Conservation (phyloP, 805 yeast genomes). For the Wickerhamiella allomyrinae region DNA sequence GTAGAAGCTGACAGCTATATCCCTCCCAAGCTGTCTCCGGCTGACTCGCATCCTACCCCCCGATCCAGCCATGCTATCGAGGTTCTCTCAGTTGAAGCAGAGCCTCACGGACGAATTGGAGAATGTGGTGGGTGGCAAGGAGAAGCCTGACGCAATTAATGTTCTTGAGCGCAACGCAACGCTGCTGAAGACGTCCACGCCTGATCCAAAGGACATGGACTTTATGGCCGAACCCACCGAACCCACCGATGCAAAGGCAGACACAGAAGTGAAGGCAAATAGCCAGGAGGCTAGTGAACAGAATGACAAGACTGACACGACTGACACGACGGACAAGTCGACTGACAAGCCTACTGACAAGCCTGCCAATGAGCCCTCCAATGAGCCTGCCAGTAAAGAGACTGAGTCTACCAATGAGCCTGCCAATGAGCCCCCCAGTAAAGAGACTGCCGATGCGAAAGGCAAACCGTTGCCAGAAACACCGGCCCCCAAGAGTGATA, state of each 20-base stretch:
- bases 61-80: slow-evolving; percentile 34
- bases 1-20: too few relatives aligned
- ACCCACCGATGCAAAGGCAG: too few relatives aligned
- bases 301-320: not conserved
- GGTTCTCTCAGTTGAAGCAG: slow-evolving; percentile 48
- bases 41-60: too few relatives aligned
- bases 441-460: too few relatives aligned
- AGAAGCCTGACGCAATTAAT: slow-evolving; percentile 11
- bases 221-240: too few relatives aligned
- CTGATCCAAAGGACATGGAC: slow-evolving; percentile 14
- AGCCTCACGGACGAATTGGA: slow-evolving; percentile 48
- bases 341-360: not conserved
- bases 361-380: not conserved
- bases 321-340: not conserved
- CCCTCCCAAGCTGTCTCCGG: too few relatives aligned
- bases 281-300: too few relatives aligned
- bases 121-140: slow-evolving; percentile 22
- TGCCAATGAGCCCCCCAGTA: too few relatives aligned
- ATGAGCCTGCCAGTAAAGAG: not conserved
- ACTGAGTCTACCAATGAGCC: too few relatives aligned
- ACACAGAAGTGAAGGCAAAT: too few relatives aligned
- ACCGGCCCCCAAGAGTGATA: too few relatives aligned
- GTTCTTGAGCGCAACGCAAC: slow-evolving; percentile 15
- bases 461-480: too few relatives aligned
- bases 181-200: slow-evolving; percentile 13